Percentiles rank a stretch among this genome's conserved stretches.
Conservation (phyloP, 73 alveolate species). For the Tetrahymena borealis region DNA sequence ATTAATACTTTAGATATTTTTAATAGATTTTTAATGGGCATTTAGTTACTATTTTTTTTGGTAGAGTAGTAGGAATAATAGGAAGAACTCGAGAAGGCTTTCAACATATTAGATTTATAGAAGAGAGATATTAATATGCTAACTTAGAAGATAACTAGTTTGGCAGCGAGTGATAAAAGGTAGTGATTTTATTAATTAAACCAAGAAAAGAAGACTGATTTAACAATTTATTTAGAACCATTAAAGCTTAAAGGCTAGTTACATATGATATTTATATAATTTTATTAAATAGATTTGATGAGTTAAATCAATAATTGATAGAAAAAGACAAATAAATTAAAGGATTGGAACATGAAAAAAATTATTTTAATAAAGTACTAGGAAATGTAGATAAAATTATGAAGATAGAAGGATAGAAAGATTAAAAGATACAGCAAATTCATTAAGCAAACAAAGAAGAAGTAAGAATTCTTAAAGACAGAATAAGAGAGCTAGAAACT, state of each 20-base stretch:
- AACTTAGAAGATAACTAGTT: not conserved
- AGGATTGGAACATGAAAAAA: not conserved
- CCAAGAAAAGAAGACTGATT: no score
- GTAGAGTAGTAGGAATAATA: conserved; percentile 1
- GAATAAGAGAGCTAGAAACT: not conserved
- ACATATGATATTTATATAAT: not conserved
- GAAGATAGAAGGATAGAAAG: not conserved
- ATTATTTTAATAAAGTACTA: not conserved
- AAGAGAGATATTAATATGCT: not conserved
- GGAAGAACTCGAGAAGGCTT: not conserved
- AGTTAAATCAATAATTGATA: not conserved
- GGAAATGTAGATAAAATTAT: not conserved
- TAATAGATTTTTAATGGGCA: not conserved
- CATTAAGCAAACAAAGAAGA: not conserved
- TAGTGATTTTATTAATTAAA: no score
- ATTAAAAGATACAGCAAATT: not conserved
- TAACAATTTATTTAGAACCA: not conserved
- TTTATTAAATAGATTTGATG: not conserved
- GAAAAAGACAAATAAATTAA: not conserved
- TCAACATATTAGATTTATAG: not conserved
- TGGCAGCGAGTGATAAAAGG: not conserved
- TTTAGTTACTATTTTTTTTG: not conserved
- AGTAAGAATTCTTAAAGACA: not conserved
- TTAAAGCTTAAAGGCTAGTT: not conserved
- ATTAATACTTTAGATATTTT: not conserved